Conservation (phyloP, 73 alveolate species). For the Paramecium caudatum region DNA sequence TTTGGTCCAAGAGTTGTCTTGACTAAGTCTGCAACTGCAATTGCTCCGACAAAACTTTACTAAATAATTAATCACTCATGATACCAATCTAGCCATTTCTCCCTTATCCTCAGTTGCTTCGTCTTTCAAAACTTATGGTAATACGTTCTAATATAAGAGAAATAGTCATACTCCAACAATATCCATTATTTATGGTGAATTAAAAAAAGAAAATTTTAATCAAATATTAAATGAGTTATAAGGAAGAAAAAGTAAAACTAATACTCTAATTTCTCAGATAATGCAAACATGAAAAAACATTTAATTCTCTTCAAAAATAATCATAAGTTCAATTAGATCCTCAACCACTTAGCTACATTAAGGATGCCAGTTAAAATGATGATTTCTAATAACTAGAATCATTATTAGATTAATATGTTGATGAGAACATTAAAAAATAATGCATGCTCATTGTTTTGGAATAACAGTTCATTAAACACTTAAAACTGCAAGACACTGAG, state of each 20-base stretch:
- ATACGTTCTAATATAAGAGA: constrained; percentile 78
- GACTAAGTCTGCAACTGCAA: constrained; percentile 98
- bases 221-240: constrained; percentile 7
- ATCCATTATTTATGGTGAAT: constrained; percentile 78
- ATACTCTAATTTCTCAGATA: constrained; percentile 8
- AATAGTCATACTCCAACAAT: constrained; percentile 73
- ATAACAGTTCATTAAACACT: not conserved
- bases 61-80: constrained; percentile 25
- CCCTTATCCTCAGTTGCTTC: constrained; percentile 91
- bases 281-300: not conserved
- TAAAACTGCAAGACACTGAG: not conserved
- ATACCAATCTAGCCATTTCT: constrained; percentile 91
- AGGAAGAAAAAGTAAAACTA: constrained; percentile 49
- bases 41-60: constrained; percentile 97
- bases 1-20: constrained; percentile 98
- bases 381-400: not conserved
- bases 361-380: not conserved
- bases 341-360: not conserved
- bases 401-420: not conserved
- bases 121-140: constrained; percentile 88
- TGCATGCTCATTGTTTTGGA: constrained; percentile 16
- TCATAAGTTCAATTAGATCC: not conserved
- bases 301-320: not conserved
- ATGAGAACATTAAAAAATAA: not conserved
- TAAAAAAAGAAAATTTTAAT: constrained; percentile 37